Evolutionary conservation across 257 asterid genomes (phyloP), one percentile per base, ranked within the genome.

Genomic region (Jaltomata sinuosa): DNA sequence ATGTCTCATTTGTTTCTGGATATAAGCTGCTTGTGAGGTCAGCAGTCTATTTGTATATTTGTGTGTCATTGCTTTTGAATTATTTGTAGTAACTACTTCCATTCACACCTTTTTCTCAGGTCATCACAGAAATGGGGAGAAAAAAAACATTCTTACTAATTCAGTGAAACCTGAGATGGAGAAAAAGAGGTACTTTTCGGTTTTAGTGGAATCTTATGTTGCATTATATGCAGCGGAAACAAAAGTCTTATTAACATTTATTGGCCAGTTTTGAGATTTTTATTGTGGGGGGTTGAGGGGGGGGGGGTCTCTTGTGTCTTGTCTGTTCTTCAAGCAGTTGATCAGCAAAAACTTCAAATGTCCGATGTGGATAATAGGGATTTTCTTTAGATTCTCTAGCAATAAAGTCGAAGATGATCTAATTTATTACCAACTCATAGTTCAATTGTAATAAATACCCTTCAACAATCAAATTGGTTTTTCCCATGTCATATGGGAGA

Each of bases 101-200:
- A 29, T 38, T 87, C 19, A 65, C 18, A 72, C 82, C 62, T 29
- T 71, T 68, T 89, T 64, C 86, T 68, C 40, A 93, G 94, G 92
- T 40, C 90, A 83, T 55, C 86, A 54, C 64, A 86, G 83, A 79
- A 81, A 55, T 49, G 90, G 86, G 74, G 88, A 57, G 42, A 88
- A 79, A 87, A 89, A 88, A 81, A 65, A 78, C 72, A 57, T 82
- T 83, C 42, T 47, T 34, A 81, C 86, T 45, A 91, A 88, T 67
- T 83, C 87, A 27, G 55, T 84, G 40, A 89, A 85, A 83, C 83
- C 69, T 85, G 94, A 89, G 85, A 90, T 16, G 84, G 92, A 81
- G 25, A 83, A 89, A 86, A 93, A 86, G 89, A 93, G 98, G 98
- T 95, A 88, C 62, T 59, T 80, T 80, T 74, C 21, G 80, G 80